These are phyloP conservation scores for Debaryomyces psychrophilus DNA, from an alignment of 1,139 yeast species.

Conservation along the genomic window DNA sequence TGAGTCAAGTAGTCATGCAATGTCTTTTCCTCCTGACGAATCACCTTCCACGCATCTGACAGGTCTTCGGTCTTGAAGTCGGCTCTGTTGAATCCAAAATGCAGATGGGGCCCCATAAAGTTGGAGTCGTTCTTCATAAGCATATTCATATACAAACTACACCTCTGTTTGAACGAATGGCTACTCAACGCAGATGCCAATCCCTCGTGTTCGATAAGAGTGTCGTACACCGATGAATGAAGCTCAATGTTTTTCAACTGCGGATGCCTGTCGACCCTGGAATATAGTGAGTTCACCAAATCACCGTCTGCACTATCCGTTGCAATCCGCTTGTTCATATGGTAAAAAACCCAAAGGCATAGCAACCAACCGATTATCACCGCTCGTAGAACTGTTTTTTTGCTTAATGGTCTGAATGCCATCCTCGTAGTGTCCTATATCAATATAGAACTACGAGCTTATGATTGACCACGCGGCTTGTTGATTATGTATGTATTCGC, in stretches of 20 bases:
- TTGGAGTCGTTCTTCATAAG: slow-evolving; percentile 26
- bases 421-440: not conserved
- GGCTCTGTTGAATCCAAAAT: slow-evolving; percentile 21
- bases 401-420: not conserved
- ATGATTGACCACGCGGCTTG: not conserved
- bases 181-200: not conserved
- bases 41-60: slow-evolving; percentile 20
- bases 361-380: not conserved
- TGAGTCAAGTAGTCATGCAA: slow-evolving; percentile 47
- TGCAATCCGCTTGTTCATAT: not conserved
- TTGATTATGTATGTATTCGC: not conserved
- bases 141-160: slow-evolving; percentile 35
- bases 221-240: slow-evolving; percentile 1
- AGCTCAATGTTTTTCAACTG: not conserved
- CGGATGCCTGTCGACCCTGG: not conserved
- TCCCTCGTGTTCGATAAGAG: slow-evolving; percentile 1
- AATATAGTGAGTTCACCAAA: not conserved
- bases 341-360: not conserved
- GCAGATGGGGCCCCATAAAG: slow-evolving; percentile 26
- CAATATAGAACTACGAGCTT: not conserved
- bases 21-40: slow-evolving; percentile 29
- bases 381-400: not conserved
- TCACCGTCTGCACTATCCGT: not conserved
- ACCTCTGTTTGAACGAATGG: slow-evolving; percentile 17
- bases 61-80: slow-evolving; percentile 15